A percentile compares a stretch with the other conserved stretches of the same genome.
Evolutionary conservation across 2,329 filamentous ascomycete genomes (phyloP).

Genomic region (Fusarium clavum): DNA sequence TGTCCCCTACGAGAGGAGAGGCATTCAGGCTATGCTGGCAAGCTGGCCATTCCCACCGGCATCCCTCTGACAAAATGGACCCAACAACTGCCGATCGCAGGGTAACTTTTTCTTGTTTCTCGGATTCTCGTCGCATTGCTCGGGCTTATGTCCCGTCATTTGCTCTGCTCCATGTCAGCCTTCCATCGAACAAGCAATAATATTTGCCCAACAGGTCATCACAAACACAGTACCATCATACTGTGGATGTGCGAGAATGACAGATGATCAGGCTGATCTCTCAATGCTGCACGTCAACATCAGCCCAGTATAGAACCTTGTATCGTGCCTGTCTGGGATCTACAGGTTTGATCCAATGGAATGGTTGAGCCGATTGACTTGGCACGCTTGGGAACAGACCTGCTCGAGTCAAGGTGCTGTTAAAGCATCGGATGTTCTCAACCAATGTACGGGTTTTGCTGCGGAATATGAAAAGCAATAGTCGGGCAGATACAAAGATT

Average conservation of each 20-base stretch:
- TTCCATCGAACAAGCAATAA: not conserved
- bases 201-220: not conserved
- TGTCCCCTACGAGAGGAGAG: not conserved
- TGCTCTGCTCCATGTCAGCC: not conserved
- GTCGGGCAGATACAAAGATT: not conserved
- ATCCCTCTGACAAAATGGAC: not conserved
- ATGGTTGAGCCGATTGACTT: not conserved
- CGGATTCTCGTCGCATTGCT: not conserved
- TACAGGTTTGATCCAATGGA: conserved; percentile 10
- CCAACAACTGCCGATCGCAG: conserved; percentile 16
- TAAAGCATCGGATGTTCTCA: not conserved
- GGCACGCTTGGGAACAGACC: not conserved
- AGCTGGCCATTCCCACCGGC: not conserved
- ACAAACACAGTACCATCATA: conserved; percentile 12
- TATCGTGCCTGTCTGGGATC: not conserved
- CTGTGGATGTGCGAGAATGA: conserved; percentile 11
- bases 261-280: conserved; percentile 22
- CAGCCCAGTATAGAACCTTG: conserved; percentile 8
- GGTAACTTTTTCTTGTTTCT: conserved; percentile 2
- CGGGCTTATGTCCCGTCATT: not conserved
- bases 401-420: conserved; percentile 1
- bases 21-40: not conserved
- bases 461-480: not conserved
- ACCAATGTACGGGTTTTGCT: not conserved
- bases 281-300: conserved; percentile 10